phyloP scores from a whole-genome alignment of 352 stramenopile genomes.

The Peronospora farinosa region DNA sequence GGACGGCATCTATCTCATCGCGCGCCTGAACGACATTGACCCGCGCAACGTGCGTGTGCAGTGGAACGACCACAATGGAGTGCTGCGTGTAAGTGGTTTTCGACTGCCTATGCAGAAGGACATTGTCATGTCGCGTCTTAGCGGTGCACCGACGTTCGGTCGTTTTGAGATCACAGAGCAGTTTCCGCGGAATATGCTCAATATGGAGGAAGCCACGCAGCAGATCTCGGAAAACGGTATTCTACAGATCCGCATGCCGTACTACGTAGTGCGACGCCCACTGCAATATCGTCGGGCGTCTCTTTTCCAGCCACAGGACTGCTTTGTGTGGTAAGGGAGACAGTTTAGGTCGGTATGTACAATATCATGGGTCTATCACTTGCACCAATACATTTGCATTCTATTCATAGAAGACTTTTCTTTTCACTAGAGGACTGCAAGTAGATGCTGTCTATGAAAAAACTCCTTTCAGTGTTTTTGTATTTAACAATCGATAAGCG shows the following conservation, averaged over 20 bases:
- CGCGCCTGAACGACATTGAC: constrained; percentile 27
- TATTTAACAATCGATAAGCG: neutral
- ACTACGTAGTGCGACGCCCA: constrained; percentile 28
- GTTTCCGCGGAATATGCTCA: constrained; percentile 37
- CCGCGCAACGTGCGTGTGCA: constrained; percentile 36
- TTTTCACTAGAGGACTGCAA: neutral
- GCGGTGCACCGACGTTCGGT: constrained; percentile 47
- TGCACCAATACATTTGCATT: neutral
- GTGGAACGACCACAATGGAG: constrained; percentile 32
- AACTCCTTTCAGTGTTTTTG: neutral
- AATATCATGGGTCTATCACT: constrained; percentile 4
- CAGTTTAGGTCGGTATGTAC: constrained; percentile 9
- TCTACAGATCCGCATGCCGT: constrained; percentile 56
- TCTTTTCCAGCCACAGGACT: constrained; percentile 33
- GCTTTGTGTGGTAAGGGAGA: constrained; percentile 34
- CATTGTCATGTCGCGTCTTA: constrained; percentile 46
- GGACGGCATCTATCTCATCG: constrained; percentile 42
- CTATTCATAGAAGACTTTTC: no score
- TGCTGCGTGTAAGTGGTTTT: constrained; percentile 43
- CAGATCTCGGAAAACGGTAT: constrained; percentile 41
- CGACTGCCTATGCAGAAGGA: constrained; percentile 55
- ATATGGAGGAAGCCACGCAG: constrained; percentile 52
- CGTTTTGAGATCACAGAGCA: constrained; percentile 61
- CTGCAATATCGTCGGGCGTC: constrained; percentile 28
- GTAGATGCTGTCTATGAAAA: neutral